Conservation (phyloP, 2,329 filamentous ascomycete genomes). For the Penicillium sp. region DNA sequence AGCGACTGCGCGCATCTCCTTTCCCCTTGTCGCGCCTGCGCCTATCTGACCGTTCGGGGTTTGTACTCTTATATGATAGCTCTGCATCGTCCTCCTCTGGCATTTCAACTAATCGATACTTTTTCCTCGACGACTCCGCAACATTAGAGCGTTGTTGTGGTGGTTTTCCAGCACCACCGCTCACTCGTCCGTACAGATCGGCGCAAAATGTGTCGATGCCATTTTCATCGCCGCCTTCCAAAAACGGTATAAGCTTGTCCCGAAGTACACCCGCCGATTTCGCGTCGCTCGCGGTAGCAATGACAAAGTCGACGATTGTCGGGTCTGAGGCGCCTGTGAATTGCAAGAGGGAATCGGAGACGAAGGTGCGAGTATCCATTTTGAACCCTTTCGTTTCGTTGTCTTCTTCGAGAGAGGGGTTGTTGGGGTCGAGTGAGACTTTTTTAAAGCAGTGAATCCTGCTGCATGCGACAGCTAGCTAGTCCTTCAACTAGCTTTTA, state of each 20-base stretch:
- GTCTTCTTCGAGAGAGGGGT: background rate
- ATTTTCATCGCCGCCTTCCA: constrained; percentile 44
- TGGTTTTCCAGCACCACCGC: constrained; percentile 13
- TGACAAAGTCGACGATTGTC: constrained; percentile 55
- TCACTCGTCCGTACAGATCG: constrained; percentile 40
- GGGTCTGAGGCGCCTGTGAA: constrained; percentile 54
- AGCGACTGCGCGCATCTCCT: constrained; percentile 18
- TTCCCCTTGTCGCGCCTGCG: constrained; percentile 26
- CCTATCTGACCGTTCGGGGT: constrained; percentile 33
- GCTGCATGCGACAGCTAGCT: background rate
- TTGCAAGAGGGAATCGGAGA: constrained; percentile 51
- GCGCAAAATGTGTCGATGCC: constrained; percentile 47
- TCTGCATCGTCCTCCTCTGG: constrained; percentile 38
- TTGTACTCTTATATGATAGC: constrained; percentile 26
- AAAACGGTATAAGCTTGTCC: constrained; percentile 50
- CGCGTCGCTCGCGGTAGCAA: constrained; percentile 50
- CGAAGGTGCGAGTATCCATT: constrained; percentile 40
- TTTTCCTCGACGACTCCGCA: constrained; percentile 37
- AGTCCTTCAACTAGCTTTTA: background rate
- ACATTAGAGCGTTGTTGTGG: background rate
- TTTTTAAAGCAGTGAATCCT: background rate
- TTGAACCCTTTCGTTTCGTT: constrained; percentile 1
- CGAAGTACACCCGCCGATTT: constrained; percentile 47
- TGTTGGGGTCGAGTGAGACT: background rate
- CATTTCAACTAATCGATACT: constrained; percentile 54